phyloP scores from a whole-genome alignment of 2,329 filamentous ascomycete genomes.

The Thielaviopsis punctulata region DNA sequence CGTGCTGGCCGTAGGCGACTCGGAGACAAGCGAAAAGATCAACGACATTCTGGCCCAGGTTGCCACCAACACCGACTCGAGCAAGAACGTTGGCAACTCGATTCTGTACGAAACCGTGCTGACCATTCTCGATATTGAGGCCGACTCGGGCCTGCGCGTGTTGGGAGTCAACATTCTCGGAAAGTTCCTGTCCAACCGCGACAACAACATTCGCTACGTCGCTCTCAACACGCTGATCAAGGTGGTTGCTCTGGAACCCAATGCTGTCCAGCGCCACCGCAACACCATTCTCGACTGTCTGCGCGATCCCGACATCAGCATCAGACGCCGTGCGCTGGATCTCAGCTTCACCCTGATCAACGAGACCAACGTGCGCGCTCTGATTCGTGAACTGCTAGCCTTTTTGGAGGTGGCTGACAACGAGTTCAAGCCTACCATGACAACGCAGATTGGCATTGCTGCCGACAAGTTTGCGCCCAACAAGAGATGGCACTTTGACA shows the following conservation, averaged over 20 bases:
- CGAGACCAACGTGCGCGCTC: slow-evolving; percentile 81
- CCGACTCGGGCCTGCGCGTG: slow-evolving; percentile 83
- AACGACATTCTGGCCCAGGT: slow-evolving; percentile 97
- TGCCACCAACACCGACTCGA: slow-evolving; percentile 92
- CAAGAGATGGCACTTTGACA: slow-evolving; percentile 97
- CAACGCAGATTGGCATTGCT: slow-evolving; percentile 90
- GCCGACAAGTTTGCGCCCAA: slow-evolving; percentile 92
- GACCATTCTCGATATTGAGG: slow-evolving; percentile 95
- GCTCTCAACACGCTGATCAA: slow-evolving; percentile 95
- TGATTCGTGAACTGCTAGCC: slow-evolving; percentile 82
- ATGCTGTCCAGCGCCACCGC: slow-evolving; percentile 88
- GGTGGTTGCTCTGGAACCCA: slow-evolving; percentile 93
- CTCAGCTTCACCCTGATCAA: slow-evolving; percentile 97
- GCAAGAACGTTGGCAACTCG: slow-evolving; percentile 96
- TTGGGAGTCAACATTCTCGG: slow-evolving; percentile 95
- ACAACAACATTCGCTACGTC: slow-evolving; percentile 98
- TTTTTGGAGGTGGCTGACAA: slow-evolving; percentile 96
- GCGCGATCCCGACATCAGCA: slow-evolving; percentile 94
- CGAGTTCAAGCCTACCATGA: slow-evolving; percentile 98
- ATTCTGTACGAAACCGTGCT: slow-evolving; percentile 95
- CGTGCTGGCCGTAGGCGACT: slow-evolving; percentile 72
- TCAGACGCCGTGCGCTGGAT: slow-evolving; percentile 83
- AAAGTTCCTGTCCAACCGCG: slow-evolving; percentile 94
- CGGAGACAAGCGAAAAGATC: slow-evolving; percentile 83
- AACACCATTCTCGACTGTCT: slow-evolving; percentile 96